Percentiles rank a stretch among this genome's conserved stretches.
Evolutionary conservation across 2,329 filamentous ascomycete genomes (phyloP).

Genomic region (Diaporthe ampelina): DNA sequence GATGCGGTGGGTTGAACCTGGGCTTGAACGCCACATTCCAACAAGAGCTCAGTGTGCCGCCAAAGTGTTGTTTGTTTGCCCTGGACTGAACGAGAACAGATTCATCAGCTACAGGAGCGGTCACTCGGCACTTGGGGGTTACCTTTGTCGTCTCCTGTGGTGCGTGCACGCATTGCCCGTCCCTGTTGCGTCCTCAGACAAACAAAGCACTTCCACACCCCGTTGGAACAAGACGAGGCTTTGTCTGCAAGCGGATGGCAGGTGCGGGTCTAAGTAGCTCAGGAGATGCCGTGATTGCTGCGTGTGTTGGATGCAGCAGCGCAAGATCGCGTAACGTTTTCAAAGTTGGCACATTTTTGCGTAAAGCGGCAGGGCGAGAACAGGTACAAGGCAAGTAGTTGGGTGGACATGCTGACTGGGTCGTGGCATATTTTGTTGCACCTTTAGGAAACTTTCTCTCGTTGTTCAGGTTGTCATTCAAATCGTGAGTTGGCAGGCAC

Average conservation of each 20-base stretch:
- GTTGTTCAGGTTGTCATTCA: constrained; percentile 42
- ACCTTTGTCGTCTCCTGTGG: constrained; percentile 30
- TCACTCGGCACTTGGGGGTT: constrained; percentile 14
- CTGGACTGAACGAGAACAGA: constrained; percentile 27
- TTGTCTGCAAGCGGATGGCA: constrained; percentile 10
- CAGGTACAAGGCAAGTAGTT: constrained; percentile 41
- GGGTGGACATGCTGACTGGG: constrained; percentile 39
- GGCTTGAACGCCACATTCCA: constrained; percentile 32
- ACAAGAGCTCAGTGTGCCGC: not conserved
- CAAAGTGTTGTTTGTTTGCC: not conserved
- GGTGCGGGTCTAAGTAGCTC: constrained; percentile 3
- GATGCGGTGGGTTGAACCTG: constrained; percentile 14
- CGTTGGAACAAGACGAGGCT: not conserved
- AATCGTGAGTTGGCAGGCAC: constrained; percentile 40
- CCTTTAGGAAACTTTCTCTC: constrained; percentile 22
- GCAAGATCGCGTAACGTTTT: constrained; percentile 33
- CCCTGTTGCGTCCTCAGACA: constrained; percentile 18
- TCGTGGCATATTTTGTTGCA: constrained; percentile 37
- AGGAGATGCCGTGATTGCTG: constrained; percentile 9
- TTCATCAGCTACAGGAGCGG: constrained; percentile 31
- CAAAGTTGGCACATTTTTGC: constrained; percentile 39
- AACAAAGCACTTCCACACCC: constrained; percentile 15
- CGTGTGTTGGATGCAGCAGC: constrained; percentile 13
- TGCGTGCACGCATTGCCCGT: not conserved
- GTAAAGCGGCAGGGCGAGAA: constrained; percentile 33